Base-by-base conservation (phyloP, 2,329 filamentous ascomycete species). In the Trichoderma atroviride region DNA sequence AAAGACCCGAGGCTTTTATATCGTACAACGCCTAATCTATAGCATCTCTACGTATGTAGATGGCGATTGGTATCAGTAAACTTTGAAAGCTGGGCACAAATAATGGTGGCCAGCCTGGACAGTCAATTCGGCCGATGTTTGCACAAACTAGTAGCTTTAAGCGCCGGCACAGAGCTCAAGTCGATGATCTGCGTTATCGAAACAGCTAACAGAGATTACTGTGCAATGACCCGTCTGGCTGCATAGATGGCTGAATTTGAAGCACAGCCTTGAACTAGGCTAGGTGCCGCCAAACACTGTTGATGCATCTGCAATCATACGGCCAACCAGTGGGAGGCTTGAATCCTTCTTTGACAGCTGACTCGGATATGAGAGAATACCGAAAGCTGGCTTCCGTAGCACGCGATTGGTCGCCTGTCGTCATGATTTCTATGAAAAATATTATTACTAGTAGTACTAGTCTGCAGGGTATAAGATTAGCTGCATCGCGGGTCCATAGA, bases 181-280 rank as follows among this genome's bases (percentile, higher is more conserved):
- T n/a, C 35, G 47, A 53, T 63, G 31, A 27, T 29, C 33, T 35
- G 60, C 60, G 37, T 53, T 63, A 22, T 52, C 43, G 43, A 62
- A 62, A 52, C 59, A 52, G 29, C 53, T 33, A 56, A 56, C 7
- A 50, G 10, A 6, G 11, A 24, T 22, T 50, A 11, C 47, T 50
- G 47, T 13, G n/a, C 27, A 33, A 33, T 29, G 6, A 56, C 53
- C 14, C 53, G 16, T 56, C 27, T n/a, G 53, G 19, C 55, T 11
- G 29, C 29, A 35, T 57, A 10, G 1, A 24, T 4, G 31, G 43
- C 47, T 53, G 22, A 31, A 14, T 63, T 37, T 53, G 60, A 63
- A 37, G 43, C 31, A 37, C 7, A 63, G 43, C 60, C 16, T 31
- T 63, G 37, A 53, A 19, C 22, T 29, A 63, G 60, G 43, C 31